These are phyloP conservation scores for Suillus bovinus DNA, from an alignment of 768 basidiomycete species.

Conservation along the genomic window DNA sequence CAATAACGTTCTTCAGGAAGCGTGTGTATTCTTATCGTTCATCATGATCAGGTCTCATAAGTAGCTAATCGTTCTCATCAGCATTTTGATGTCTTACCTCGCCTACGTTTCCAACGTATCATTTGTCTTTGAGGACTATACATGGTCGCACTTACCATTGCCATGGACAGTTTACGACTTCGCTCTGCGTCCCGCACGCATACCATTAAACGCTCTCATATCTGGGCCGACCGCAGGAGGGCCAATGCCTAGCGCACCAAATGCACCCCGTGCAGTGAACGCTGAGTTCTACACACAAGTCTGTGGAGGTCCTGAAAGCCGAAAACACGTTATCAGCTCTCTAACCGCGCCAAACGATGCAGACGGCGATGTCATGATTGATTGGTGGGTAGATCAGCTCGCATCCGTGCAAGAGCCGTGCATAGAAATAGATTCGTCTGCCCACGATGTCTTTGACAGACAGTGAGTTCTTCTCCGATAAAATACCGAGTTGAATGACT, in stretches of 20 bases:
- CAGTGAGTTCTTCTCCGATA: slow-evolving; percentile 36
- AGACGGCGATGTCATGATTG: slow-evolving; percentile 43
- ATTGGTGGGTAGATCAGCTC: slow-evolving; percentile 52
- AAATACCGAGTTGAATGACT: background rate
- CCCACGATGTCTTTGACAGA: slow-evolving; percentile 46
- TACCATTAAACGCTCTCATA: slow-evolving; percentile 62
- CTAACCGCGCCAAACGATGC: slow-evolving; percentile 36
- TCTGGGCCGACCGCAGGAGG: slow-evolving; percentile 57
- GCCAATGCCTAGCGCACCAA: slow-evolving; percentile 27
- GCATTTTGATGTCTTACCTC: slow-evolving; percentile 52
- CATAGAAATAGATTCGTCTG: slow-evolving; percentile 44
- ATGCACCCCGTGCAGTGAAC: slow-evolving; percentile 41
- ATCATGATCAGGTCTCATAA: background rate
- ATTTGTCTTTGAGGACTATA: slow-evolving; percentile 65
- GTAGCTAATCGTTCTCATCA: slow-evolving; percentile 18
- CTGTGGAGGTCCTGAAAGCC: slow-evolving; percentile 40
- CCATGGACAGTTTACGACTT: slow-evolving; percentile 58
- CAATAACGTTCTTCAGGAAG: slow-evolving; percentile 64
- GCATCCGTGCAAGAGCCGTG: slow-evolving; percentile 36
- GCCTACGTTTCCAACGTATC: slow-evolving; percentile 51
- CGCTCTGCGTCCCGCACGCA: slow-evolving; percentile 47
- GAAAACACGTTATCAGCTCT: slow-evolving; percentile 36
- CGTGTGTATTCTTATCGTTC: slow-evolving; percentile 41
- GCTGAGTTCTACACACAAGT: slow-evolving; percentile 49
- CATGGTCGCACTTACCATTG: slow-evolving; percentile 55